phyloP scores from a whole-genome alignment of 306 rosid genomes.

The Vigna mungo region DNA sequence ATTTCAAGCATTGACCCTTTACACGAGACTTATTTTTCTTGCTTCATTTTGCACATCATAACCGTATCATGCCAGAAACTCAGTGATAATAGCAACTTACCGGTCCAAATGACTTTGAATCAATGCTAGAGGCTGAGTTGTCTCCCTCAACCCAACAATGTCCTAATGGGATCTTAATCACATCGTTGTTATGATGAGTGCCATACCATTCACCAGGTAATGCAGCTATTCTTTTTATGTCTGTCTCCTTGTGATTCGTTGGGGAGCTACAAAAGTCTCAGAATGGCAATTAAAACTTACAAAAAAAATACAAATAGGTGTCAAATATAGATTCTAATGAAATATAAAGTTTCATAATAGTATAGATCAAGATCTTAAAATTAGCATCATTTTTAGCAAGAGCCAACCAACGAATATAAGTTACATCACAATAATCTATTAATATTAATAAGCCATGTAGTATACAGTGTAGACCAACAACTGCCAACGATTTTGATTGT shows the following conservation, averaged over 20 bases:
- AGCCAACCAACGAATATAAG: slow-evolving; percentile 19
- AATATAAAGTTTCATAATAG: slow-evolving; percentile 9
- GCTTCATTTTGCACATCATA: slow-evolving; percentile 31
- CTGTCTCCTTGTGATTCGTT: slow-evolving; percentile 72
- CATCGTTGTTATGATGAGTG: slow-evolving; percentile 57
- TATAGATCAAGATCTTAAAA: slow-evolving; percentile 22
- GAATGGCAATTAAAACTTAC: slow-evolving; percentile 39
- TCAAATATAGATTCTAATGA: slow-evolving; percentile 25
- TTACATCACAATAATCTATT: not conserved
- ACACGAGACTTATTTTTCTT: slow-evolving; percentile 11
- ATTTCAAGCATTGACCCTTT: not conserved
- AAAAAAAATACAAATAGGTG: slow-evolving; percentile 6
- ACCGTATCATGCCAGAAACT: slow-evolving; percentile 14
- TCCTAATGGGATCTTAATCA: slow-evolving; percentile 70
- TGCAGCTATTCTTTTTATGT: slow-evolving; percentile 81
- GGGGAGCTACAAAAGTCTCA: slow-evolving; percentile 71
- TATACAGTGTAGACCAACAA: slow-evolving; percentile 4
- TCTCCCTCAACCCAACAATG: slow-evolving; percentile 98
- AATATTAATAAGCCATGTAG: not conserved
- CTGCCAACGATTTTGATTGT: slow-evolving; percentile 2
- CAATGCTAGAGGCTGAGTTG: slow-evolving; percentile 79
- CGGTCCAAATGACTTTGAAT: slow-evolving; percentile 82
- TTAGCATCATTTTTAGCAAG: slow-evolving; percentile 11
- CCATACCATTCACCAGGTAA: slow-evolving; percentile 89
- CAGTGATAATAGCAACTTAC: slow-evolving; percentile 61